phyloP scores from a whole-genome alignment of 2,329 filamentous ascomycete genomes.

The Ilyonectria mors-panacis region DNA sequence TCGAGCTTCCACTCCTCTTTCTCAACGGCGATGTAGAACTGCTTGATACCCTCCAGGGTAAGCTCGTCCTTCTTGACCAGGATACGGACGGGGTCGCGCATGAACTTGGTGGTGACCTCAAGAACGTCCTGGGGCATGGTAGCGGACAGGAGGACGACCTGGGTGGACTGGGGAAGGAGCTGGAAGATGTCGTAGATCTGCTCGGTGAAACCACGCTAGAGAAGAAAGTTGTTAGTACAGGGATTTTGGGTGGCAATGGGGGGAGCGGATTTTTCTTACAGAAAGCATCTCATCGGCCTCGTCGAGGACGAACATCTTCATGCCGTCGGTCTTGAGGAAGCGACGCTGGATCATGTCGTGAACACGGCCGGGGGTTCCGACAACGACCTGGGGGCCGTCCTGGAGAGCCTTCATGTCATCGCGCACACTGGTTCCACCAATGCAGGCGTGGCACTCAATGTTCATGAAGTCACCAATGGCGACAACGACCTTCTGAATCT shows the following conservation, averaged over 20 bases:
- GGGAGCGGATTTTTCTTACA: conserved; percentile 62
- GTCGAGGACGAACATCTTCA: conserved; percentile 99
- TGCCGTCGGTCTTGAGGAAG: conserved; percentile 94
- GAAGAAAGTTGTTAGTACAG: conserved; percentile 53
- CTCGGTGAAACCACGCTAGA: conserved; percentile 96
- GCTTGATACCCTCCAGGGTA: conserved; percentile 99
- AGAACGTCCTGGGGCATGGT: conserved; percentile 99
- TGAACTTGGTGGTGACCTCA: conserved; percentile 99
- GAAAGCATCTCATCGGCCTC: conserved; percentile 99
- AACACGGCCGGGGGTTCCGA: conserved; percentile 98
- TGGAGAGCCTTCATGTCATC: conserved; percentile 99
- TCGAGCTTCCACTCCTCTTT: conserved; percentile 99
- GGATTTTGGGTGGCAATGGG: neutral
- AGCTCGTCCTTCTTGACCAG: conserved; percentile 99
- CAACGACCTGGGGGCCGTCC: conserved; percentile 96
- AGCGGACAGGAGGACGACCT: conserved; percentile 97
- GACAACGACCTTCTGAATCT: conserved; percentile 99
- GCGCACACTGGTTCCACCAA: conserved; percentile 97
- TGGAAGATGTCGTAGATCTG: conserved; percentile 99
- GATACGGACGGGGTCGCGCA: conserved; percentile 99
- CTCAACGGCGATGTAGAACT: conserved; percentile 99
- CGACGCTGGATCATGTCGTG: conserved; percentile 99
- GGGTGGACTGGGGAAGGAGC: conserved; percentile 96
- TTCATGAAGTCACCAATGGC: conserved; percentile 99
- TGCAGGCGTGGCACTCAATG: conserved; percentile 98